These are phyloP conservation scores for Aspergillus indologenus DNA, from an alignment of 495 filamentous ascomycete species.

Conservation along the genomic window DNA sequence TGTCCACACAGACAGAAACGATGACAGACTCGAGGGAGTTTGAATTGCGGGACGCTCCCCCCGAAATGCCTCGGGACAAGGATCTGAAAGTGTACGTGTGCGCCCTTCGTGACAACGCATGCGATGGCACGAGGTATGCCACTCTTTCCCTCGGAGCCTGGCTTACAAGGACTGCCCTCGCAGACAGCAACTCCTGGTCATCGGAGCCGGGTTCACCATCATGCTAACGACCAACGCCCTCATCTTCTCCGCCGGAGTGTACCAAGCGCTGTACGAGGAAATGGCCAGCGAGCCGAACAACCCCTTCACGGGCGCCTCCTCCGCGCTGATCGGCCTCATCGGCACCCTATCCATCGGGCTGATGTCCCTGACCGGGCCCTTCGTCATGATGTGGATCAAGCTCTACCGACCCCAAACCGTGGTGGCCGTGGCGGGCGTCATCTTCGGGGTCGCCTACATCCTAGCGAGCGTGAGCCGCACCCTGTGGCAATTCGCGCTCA, in stretches of 20 bases:
- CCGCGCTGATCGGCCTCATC: conserved; percentile 43
- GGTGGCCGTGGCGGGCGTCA: conserved; percentile 25
- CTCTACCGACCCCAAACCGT: conserved; percentile 33
- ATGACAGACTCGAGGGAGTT: not conserved
- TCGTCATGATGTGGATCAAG: conserved; percentile 36
- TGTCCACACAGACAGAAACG: not conserved
- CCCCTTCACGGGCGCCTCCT: conserved; percentile 38
- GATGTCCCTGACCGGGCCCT: conserved; percentile 45
- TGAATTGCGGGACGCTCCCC: not conserved
- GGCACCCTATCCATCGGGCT: conserved; percentile 41
- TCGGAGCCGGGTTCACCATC: conserved; percentile 29
- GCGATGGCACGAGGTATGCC: no score
- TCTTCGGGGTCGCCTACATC: conserved; percentile 28
- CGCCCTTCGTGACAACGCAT: no score
- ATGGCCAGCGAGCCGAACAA: conserved; percentile 27
- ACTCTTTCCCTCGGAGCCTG: not conserved
- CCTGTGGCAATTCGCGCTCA: conserved; percentile 42
- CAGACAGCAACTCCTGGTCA: conserved; percentile 7
- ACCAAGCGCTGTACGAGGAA: conserved; percentile 44
- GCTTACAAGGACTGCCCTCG: not conserved
- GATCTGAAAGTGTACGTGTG: not conserved
- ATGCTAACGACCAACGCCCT: conserved; percentile 43
- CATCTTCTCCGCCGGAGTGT: conserved; percentile 46
- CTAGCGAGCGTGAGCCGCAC: conserved; percentile 35
- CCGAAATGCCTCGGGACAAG: not conserved